Conservation (phyloP, 1,139 yeast genomes). For the Candida sp. region DNA sequence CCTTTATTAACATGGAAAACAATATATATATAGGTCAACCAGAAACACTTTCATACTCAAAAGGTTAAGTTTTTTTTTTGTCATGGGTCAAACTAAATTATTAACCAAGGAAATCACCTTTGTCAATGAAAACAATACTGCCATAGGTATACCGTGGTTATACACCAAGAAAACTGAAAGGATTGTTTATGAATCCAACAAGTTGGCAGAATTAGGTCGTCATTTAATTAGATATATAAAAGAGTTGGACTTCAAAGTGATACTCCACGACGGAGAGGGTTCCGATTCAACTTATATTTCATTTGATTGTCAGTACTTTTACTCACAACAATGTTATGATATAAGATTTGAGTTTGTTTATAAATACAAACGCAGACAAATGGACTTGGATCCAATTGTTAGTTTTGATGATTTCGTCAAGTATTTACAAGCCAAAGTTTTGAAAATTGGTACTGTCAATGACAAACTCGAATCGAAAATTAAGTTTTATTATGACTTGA, state of each 20-base stretch:
- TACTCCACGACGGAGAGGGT: background rate
- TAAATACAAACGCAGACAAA: background rate
- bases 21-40: no score
- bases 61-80: no score
- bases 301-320: background rate
- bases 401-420: background rate
- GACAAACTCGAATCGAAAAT: background rate
- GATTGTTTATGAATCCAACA: background rate
- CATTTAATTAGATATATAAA: background rate
- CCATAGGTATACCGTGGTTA: background rate
- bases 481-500: background rate
- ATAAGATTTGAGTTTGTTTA: conserved; percentile 1
- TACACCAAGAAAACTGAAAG: background rate
- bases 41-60: no score
- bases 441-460: background rate
- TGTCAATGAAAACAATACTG: background rate
- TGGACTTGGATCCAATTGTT: background rate
- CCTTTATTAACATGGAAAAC: no score
- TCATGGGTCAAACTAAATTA: no score
- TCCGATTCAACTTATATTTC: background rate
- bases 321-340: background rate
- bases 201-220: background rate
- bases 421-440: background rate
- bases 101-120: background rate
- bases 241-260: background rate